Base-by-base conservation (phyloP, 2,329 filamentous ascomycete genomes). In the Aspergillus luchuensis region DNA sequence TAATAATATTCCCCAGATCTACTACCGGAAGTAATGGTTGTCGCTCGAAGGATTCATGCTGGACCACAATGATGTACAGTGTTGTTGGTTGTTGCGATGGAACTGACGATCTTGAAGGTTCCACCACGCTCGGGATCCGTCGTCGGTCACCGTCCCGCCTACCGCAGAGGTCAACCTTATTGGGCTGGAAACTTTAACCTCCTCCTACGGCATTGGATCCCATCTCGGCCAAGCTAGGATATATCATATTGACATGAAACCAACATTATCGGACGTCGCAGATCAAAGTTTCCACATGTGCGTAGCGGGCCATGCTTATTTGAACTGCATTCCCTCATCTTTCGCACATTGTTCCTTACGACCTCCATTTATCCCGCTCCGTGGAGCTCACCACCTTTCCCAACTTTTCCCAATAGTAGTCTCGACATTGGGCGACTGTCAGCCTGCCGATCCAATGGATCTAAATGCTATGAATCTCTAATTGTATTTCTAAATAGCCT, bases 1-100 rank as follows among this genome's bases (percentile, higher is more conserved):
- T 17, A 39, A 48, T 41, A n/a, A 7, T 45, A 56, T 48, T 7
- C 15, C 23, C 21, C 30, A 80, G 78, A 77, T 82, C 54, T 81
- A 81, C 66, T 81, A 82, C 66, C 78, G 80, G 55, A 82, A 82
- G 68, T 82, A 72, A 76, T 62, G 4, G 33, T 19, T 52, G 21
- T 45, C 11, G n/a, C 41, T 21, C 21, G 19, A 45, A 45, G 19
- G 19, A 45, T 43, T 43, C 8, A 4, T 21, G 7, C 10, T 11
- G 41, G 41, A 45, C 19, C 13, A 13, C 21, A 23, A 15, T 45
- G 19, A 23, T 45, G 41, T 45, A 45, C 41, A 33, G 30, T 21
- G 41, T 21, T 21, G 41, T 21, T 30, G 21, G 41, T 15, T 21
- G 41, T 15, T 21, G 41, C 17, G 41, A 45, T 45, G 41, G 41